A percentile compares a stretch with the other conserved stretches of the same genome.
phyloP scores from a whole-genome alignment of 345 rosid species.

The Syzygium aqueum region DNA sequence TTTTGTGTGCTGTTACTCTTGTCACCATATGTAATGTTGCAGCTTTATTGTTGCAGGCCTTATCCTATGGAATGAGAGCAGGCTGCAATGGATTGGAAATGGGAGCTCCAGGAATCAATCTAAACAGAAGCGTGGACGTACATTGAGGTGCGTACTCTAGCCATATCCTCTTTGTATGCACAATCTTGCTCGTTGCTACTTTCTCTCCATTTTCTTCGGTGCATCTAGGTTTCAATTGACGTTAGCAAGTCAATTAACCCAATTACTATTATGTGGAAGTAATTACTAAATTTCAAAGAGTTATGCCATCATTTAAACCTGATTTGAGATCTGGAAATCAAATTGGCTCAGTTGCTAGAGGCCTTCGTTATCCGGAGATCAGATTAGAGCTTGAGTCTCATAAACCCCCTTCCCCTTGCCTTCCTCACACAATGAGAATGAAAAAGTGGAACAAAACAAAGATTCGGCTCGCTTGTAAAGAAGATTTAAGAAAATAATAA shows the following conservation, averaged over 20 bases:
- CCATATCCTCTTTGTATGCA: neutral
- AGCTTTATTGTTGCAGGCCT: conserved; percentile 29
- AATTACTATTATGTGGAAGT: neutral
- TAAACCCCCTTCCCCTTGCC: neutral
- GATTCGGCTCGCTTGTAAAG: neutral
- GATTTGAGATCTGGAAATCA: neutral
- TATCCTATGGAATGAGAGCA: conserved; percentile 53
- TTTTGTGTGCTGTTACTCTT: neutral
- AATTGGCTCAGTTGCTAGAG: neutral
- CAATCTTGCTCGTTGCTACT: neutral
- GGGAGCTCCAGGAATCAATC: conserved; percentile 12
- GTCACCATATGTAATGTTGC: neutral
- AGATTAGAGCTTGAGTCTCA: neutral
- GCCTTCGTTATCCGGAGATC: neutral
- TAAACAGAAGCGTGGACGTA: conserved; percentile 22
- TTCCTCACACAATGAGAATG: neutral
- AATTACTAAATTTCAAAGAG: neutral
- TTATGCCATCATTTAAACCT: neutral
- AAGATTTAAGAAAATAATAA: neutral
- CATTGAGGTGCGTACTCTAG: conserved; percentile 24
- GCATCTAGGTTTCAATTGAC: neutral
- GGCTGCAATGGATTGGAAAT: conserved; percentile 53
- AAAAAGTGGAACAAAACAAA: neutral
- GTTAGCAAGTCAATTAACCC: neutral
- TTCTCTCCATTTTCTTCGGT: neutral